Evolutionary conservation across 768 basidiomycete species (phyloP).

Genomic region (Leccinum subtestaceum): DNA sequence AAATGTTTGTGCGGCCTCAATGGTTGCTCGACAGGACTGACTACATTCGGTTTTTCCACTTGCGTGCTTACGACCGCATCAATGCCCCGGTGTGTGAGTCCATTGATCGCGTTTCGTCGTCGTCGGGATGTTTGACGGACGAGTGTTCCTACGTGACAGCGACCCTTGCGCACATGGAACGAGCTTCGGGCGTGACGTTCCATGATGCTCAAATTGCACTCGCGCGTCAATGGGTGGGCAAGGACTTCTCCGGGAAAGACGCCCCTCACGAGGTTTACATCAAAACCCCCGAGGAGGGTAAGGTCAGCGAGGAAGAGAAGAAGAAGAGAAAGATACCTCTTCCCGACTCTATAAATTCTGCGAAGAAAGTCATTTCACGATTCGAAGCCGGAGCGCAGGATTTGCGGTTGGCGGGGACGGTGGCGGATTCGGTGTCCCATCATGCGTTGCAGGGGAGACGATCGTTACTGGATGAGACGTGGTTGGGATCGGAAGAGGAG

Average conservation of each 20-base stretch:
- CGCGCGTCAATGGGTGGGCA: conserved; percentile 69
- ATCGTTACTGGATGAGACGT: conserved; percentile 68
- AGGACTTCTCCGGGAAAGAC: conserved; percentile 34
- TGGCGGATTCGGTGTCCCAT: conserved; percentile 77
- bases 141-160: conserved; percentile 20
- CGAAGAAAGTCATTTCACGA: conserved; percentile 57
- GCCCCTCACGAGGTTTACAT: conserved; percentile 54
- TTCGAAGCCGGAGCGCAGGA: conserved; percentile 68
- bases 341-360: conserved; percentile 60
- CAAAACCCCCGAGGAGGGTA: conserved; percentile 50
- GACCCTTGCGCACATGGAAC: conserved; percentile 60
- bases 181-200: conserved; percentile 74
- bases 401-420: conserved; percentile 56
- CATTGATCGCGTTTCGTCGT: neutral
- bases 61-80: conserved; percentile 88
- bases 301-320: conserved; percentile 51
- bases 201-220: conserved; percentile 85
- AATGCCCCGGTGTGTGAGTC: conserved; percentile 66
- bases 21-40: conserved; percentile 49
- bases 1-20: neutral
- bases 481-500: conserved; percentile 81
- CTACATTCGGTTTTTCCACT: conserved; percentile 89
- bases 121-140: conserved; percentile 24
- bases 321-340: conserved; percentile 62
- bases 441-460: conserved; percentile 69